Percentiles rank a stretch among this genome's conserved stretches.
phyloP scores from a whole-genome alignment of 768 basidiomycete species.

The Xerocomus brunneocitrinus region DNA sequence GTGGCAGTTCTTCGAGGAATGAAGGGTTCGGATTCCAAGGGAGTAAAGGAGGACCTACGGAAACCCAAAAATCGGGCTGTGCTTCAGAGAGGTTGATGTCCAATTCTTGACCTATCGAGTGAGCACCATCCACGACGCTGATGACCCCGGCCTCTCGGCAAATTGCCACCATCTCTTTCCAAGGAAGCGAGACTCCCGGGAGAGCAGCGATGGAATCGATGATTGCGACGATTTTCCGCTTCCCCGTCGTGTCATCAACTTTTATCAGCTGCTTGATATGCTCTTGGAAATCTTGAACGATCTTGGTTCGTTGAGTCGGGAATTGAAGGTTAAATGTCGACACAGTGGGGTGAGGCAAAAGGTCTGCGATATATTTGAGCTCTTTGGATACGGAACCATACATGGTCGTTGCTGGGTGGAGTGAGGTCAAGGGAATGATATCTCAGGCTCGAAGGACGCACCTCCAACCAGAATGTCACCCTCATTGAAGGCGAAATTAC shows the following conservation, averaged over 20 bases:
- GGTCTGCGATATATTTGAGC: constrained; percentile 51
- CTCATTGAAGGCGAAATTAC: constrained; percentile 51
- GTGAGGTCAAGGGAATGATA: background rate
- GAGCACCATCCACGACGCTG: constrained; percentile 76
- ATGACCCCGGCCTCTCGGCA: constrained; percentile 59
- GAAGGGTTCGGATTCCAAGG: background rate
- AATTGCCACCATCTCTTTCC: constrained; percentile 64
- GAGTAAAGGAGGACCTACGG: constrained; percentile 40
- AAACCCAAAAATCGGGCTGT: constrained; percentile 74
- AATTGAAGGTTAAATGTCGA: constrained; percentile 50
- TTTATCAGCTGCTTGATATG: constrained; percentile 32
- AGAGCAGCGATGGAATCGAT: constrained; percentile 63
- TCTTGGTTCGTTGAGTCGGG: constrained; percentile 51
- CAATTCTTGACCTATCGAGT: constrained; percentile 69
- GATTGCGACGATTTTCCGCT: constrained; percentile 55
- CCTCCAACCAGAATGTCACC: constrained; percentile 58
- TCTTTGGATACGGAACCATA: constrained; percentile 54
- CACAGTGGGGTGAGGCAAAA: constrained; percentile 47
- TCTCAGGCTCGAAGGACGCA: constrained; percentile 8
- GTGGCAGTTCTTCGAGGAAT: constrained; percentile 59
- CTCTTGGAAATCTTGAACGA: constrained; percentile 47
- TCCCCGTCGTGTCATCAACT: constrained; percentile 15
- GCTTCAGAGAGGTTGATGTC: constrained; percentile 51
- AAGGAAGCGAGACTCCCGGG: constrained; percentile 63
- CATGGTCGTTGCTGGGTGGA: constrained; percentile 46